Evolutionary conservation across 1,284 basidiomycete species (phyloP), one percentile per base, ranked within the genome.

Genomic region (Limonomyces culmigenus): DNA sequence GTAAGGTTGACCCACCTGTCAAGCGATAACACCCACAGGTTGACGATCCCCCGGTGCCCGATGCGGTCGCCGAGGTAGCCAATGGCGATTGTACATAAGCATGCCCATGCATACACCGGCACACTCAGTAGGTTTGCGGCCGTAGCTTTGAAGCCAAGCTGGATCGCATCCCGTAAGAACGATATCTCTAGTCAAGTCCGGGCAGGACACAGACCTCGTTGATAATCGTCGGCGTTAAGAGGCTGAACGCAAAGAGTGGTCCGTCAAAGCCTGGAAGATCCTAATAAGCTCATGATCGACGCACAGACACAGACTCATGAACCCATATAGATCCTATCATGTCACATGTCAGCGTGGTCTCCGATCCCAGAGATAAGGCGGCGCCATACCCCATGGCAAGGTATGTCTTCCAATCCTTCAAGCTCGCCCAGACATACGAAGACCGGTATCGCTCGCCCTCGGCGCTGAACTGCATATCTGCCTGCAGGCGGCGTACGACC

Each of bases 181-280:
- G 18, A 5, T 18, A 18, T 12, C 15, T 33, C 17, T 10, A 13
- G 17, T 5, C 29, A 15, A 19, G 11, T 11, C 11, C 13, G 15
- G 8, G 8, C 15, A 10, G 8, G 8, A 27, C 31, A n/a, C 13
- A 32, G 32, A 64, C 59, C 50, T 67, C 51, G 35, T 54, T 60
- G 38, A 70, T 63, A 37, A 69, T 67, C 3, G 61, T 67, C 1
- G 70, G 70, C 0, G 65, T 62, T 45, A 74, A 73, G 1, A 72
- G 50, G 1, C 62, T 60, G 44, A 72, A 72, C 0, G 67, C 63
- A 37, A 61, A 73, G 20, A 73, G 48, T 1, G 70, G 68, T 3
- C 60, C 61, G 37, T 65, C 60, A 38, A 65, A 62, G 36, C n/a
- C 36, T 32, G 18, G 14, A 35, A n/a, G 13, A 32, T 38, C 38